Conservation (phyloP, 768 basidiomycete genomes). For the Boletellus ananiceps region DNA sequence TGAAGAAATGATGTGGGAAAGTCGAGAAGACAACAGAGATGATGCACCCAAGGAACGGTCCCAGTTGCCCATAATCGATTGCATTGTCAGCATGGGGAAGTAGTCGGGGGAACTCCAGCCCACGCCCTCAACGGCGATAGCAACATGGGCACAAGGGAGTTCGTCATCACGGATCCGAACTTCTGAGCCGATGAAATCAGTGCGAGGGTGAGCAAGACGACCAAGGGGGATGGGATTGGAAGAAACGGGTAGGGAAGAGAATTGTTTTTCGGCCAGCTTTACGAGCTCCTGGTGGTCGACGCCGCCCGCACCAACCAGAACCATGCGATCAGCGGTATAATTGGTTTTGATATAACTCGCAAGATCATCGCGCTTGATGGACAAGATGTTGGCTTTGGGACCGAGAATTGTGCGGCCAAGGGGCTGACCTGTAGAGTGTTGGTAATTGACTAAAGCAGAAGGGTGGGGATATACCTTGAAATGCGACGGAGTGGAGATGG, state of each 20-base stretch:
- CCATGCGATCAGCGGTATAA: constrained; percentile 99
- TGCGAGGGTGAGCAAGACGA: constrained; percentile 67
- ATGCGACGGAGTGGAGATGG: constrained; percentile 94
- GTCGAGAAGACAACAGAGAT: constrained; percentile 82
- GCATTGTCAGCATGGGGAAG: constrained; percentile 99
- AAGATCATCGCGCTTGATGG: constrained; percentile 89
- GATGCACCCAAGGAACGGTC: constrained; percentile 92
- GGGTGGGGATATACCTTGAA: constrained; percentile 61
- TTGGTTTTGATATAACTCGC: constrained; percentile 91
- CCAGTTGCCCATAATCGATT: constrained; percentile 98
- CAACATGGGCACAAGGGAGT: constrained; percentile 83
- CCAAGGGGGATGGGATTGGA: constrained; percentile 86
- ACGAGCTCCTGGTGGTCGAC: constrained; percentile 90
- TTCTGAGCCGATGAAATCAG: constrained; percentile 88
- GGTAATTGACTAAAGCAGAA: constrained; percentile 7
- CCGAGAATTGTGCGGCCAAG: constrained; percentile 97
- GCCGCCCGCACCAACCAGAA: constrained; percentile 94
- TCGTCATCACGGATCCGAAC: constrained; percentile 94
- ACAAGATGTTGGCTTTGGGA: constrained; percentile 92
- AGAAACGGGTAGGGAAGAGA: constrained; percentile 84
- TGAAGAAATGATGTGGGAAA: constrained; percentile 84
- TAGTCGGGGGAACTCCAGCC: constrained; percentile 98
- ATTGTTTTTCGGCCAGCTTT: constrained; percentile 92
- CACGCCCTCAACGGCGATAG: constrained; percentile 96
- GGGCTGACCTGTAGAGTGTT: constrained; percentile 64